A percentile compares a stretch with the other conserved stretches of the same genome.
These are phyloP conservation scores for Aspergillus ochraceoroseus DNA, from an alignment of 2,329 filamentous ascomycete genomes.

Conservation along the genomic window DNA sequence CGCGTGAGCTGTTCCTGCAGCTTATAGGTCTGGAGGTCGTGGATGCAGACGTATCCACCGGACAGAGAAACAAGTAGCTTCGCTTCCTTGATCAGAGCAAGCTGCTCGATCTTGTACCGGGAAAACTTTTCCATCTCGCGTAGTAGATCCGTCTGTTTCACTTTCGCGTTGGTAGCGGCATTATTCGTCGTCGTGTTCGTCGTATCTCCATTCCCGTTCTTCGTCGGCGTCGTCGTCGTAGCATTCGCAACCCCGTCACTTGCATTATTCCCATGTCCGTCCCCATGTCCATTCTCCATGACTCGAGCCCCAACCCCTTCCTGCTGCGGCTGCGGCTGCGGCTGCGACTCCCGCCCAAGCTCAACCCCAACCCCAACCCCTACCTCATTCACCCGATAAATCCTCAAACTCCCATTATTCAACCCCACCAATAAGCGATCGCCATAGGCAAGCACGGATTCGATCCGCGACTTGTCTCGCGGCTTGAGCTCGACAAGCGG, in stretches of 20 bases:
- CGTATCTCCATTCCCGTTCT: slow-evolving; percentile 11
- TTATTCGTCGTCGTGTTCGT: slow-evolving; percentile 3
- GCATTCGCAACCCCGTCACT: slow-evolving; percentile 12
- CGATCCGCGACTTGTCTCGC: slow-evolving; percentile 94
- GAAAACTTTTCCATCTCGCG: slow-evolving; percentile 95
- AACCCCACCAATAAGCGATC: slow-evolving; percentile 89
- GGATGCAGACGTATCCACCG: slow-evolving; percentile 80
- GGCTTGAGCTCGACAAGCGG: slow-evolving; percentile 95
- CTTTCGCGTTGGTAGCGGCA: slow-evolving; percentile 21
- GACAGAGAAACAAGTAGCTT: slow-evolving; percentile 86
- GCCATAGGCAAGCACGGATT: slow-evolving; percentile 88
- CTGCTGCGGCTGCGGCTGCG: slow-evolving; percentile 13
- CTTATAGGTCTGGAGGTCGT: slow-evolving; percentile 81
- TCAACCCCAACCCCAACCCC: slow-evolving; percentile 40
- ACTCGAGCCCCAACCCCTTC: neutral
- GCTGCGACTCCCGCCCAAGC: no score
- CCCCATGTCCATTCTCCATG: slow-evolving; percentile 21
- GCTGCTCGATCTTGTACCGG: slow-evolving; percentile 80
- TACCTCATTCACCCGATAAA: slow-evolving; percentile 81
- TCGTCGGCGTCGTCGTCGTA: no score
- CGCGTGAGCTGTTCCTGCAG: slow-evolving; percentile 72
- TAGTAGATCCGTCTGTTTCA: slow-evolving; percentile 70
- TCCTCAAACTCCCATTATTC: slow-evolving; percentile 78
- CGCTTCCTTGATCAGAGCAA: slow-evolving; percentile 92
- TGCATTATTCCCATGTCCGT: no score